Base-by-base conservation (phyloP, 23 red algal genomes). In the Cyanidiococcus yangmingshanensis region DNA sequence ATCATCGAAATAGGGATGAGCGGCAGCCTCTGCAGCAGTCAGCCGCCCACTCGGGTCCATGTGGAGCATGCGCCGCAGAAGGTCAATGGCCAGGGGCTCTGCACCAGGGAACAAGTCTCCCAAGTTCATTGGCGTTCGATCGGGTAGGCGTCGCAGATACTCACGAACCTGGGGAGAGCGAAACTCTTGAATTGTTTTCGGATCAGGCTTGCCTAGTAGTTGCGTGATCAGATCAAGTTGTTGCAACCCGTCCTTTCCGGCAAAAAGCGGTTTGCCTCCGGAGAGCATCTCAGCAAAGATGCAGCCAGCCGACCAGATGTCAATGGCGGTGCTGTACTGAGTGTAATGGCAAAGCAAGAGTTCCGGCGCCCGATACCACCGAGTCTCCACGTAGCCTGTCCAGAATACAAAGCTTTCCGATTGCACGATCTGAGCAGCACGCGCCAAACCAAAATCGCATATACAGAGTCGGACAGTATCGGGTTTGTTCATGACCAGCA, bases 361-460 rank as follows among this genome's bases (percentile, higher is more conserved):
- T 59, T 96, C 92, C 0, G 92, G 92, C 17, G 92, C 92, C 34
- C 92, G 83, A 51, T 96, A 96, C 92, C 92, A 96, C 30, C 92
- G 83, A 2, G 92, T 96, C 21, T 87, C 92, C 38, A 96, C 92
- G 39, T 96, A 96, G 57, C 88, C 92, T 33, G 92, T 96, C 92
- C 92, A 96, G 39, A 85, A 88, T 0, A 90, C 79, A 16, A 86
- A 40, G 34, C 40, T 87, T 35, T 96, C 92, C 25, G 86, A 51
- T 41, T 74, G 74, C 39, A 77, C 59, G 33, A 84, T 71, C 58
- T 90, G 88, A 25, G 79, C 84, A 37, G 92, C 92, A n/a, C 92
- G 80, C 51, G 92, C 92, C 84, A 96, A 85, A 30, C 90, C 92
- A 84, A 96, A 90, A 78, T 96, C 92, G 77, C 92, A 96, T 26